A percentile compares a stretch with the other conserved stretches of the same genome.
Evolutionary conservation across 805 yeast genomes (phyloP).

Genomic region (Cyberlindnera mrakii): DNA sequence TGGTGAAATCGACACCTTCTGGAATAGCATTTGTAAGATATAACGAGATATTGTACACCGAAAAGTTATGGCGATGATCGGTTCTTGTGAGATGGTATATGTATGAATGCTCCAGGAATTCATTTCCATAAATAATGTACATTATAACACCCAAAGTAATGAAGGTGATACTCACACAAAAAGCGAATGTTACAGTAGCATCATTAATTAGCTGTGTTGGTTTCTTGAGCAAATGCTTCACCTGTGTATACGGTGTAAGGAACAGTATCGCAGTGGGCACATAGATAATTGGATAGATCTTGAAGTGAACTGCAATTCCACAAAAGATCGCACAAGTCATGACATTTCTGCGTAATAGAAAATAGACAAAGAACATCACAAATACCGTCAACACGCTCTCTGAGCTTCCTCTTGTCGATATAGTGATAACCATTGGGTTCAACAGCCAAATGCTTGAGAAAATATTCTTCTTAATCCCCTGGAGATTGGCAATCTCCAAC

Average conservation of each 20-base stretch:
- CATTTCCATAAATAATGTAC: constrained; percentile 67
- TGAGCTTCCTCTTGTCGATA: constrained; percentile 88
- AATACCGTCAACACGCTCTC: constrained; percentile 84
- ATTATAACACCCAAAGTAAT: constrained; percentile 44
- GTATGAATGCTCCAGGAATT: constrained; percentile 72
- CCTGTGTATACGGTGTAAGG: constrained; percentile 23
- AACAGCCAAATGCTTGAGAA: constrained; percentile 72
- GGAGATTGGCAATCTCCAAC: constrained; percentile 24
- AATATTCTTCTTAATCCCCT: constrained; percentile 29
- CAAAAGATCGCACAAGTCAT: constrained; percentile 25
- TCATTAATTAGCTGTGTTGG: constrained; percentile 29
- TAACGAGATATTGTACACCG: constrained; percentile 72
- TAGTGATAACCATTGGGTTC: constrained; percentile 93
- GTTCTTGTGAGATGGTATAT: constrained; percentile 75
- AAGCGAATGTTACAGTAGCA: constrained; percentile 35
- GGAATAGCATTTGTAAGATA: constrained; percentile 48
- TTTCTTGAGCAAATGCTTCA: constrained; percentile 21
- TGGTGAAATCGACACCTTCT: constrained; percentile 30
- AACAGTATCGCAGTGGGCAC: constrained; percentile 61
- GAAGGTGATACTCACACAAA: constrained; percentile 39
- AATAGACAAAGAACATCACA: constrained; percentile 53
- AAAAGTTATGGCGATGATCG: constrained; percentile 94
- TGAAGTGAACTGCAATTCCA: constrained; percentile 73
- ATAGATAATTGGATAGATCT: constrained; percentile 87
- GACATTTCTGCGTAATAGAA: constrained; percentile 32